These are phyloP conservation scores for Obba rivulosa DNA, from an alignment of 768 basidiomycete genomes.

Conservation along the genomic window DNA sequence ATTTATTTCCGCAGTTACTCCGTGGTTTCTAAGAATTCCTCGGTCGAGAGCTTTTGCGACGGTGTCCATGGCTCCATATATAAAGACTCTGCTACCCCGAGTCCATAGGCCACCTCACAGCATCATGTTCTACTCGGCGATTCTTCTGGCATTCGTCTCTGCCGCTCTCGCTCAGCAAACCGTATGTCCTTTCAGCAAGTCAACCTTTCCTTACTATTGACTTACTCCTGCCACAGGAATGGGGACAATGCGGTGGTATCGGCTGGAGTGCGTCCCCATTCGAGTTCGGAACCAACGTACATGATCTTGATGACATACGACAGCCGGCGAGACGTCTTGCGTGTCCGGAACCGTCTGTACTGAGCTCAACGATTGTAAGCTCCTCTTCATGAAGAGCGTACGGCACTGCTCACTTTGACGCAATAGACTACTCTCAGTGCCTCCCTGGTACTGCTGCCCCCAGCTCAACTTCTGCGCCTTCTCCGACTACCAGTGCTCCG, in stretches of 20 bases:
- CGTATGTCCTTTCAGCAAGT: slow-evolving; percentile 4
- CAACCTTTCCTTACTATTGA: neutral
- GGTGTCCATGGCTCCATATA: slow-evolving; percentile 4
- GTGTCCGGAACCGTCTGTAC: slow-evolving; percentile 24
- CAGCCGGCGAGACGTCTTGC: slow-evolving; percentile 24
- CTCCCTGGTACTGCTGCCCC: slow-evolving; percentile 17
- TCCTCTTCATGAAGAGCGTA: neutral
- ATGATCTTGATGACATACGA: neutral
- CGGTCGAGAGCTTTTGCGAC: too few species aligned
- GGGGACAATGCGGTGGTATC: slow-evolving; percentile 24
- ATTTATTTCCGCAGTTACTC: too few species aligned
- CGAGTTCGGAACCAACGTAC: too few species aligned
- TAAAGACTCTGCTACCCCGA: neutral
- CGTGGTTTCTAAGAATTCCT: too few species aligned
- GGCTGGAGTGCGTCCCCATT: slow-evolving; percentile 17
- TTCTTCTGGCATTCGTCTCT: slow-evolving; percentile 17
- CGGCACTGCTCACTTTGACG: neutral
- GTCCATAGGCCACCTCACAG: neutral
- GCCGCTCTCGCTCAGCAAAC: slow-evolving; percentile 16
- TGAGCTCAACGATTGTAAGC: slow-evolving; percentile 21
- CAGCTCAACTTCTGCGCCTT: neutral
- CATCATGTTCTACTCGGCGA: slow-evolving; percentile 17
- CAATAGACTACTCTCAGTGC: slow-evolving; percentile 28
- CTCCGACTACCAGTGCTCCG: slow-evolving; percentile 3
- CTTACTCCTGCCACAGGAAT: slow-evolving; percentile 10